These are phyloP conservation scores for Taxillus chinensis DNA, from an alignment of 164 flowering plant genomes.

Conservation along the genomic window DNA sequence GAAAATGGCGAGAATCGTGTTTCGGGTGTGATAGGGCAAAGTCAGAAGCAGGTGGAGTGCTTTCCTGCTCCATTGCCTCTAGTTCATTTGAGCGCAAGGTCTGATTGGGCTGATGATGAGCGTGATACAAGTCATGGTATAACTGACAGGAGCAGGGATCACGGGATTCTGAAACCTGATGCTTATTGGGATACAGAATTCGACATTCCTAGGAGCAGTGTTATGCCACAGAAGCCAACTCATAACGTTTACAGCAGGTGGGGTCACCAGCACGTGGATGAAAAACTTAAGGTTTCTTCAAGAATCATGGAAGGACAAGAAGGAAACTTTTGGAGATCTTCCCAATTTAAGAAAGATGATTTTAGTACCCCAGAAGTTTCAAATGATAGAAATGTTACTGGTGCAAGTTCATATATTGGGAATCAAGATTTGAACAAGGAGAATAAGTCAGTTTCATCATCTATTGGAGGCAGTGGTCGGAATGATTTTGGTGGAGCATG, in stretches of 20 bases:
- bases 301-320: slow-evolving; percentile 43
- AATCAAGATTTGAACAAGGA: slow-evolving; percentile 33
- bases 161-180: slow-evolving; percentile 41
- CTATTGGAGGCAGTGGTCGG: slow-evolving; percentile 20
- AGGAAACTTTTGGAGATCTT: slow-evolving; percentile 51
- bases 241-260: slow-evolving; percentile 28
- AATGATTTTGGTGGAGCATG: slow-evolving; percentile 22
- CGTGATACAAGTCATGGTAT: slow-evolving; percentile 72
- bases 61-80: slow-evolving; percentile 65
- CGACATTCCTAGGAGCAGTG: slow-evolving; percentile 49
- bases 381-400: slow-evolving; percentile 26
- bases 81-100: slow-evolving; percentile 60
- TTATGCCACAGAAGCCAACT: slow-evolving; percentile 35
- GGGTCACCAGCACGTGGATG: slow-evolving; percentile 9
- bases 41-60: slow-evolving; percentile 39
- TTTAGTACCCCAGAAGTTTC: slow-evolving; percentile 20
- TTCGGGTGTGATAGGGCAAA: slow-evolving; percentile 15
- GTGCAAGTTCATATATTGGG: slow-evolving; percentile 22
- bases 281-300: no score
- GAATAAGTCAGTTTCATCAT: slow-evolving; percentile 28
- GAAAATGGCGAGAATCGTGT: slow-evolving; percentile 24
- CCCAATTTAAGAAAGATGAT: slow-evolving; percentile 33
- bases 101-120: slow-evolving; percentile 99
- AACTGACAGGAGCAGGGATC: slow-evolving; percentile 41
- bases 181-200: slow-evolving; percentile 56